phyloP scores from a whole-genome alignment of 352 stramenopile species.

The Pythium plurisporium region DNA sequence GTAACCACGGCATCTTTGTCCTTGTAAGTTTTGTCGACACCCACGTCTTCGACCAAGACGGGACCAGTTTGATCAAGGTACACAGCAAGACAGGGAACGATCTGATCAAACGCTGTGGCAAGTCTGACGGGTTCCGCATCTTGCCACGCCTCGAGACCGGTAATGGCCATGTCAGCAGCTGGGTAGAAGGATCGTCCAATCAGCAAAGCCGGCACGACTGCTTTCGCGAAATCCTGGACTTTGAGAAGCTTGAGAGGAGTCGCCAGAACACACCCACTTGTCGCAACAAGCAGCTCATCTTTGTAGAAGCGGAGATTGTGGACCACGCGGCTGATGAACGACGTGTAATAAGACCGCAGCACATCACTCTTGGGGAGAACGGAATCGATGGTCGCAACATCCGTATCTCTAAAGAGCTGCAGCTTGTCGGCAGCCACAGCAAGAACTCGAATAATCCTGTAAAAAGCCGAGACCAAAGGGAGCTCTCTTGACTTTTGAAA shows the following conservation, averaged over 20 bases:
- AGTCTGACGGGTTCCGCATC: slow-evolving; percentile 23
- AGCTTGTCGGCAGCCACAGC: not conserved
- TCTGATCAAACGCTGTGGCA: slow-evolving; percentile 26
- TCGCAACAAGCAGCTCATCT: slow-evolving; percentile 67
- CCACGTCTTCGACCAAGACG: not conserved
- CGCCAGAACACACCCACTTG: slow-evolving; percentile 51
- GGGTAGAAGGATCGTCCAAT: slow-evolving; percentile 63
- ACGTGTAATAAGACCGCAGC: slow-evolving; percentile 26
- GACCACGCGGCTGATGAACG: slow-evolving; percentile 45
- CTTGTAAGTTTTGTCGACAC: not conserved
- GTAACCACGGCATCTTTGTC: slow-evolving; percentile 12
- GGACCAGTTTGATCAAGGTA: slow-evolving; percentile 50
- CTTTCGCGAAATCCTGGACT: slow-evolving; percentile 26
- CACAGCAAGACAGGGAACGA: slow-evolving; percentile 41
- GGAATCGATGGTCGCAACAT: not conserved
- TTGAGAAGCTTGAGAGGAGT: slow-evolving; percentile 39
- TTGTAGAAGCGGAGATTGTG: slow-evolving; percentile 65
- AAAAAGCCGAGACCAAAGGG: slow-evolving; percentile 30
- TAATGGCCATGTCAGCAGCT: slow-evolving; percentile 51
- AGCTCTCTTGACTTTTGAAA: slow-evolving; percentile 19
- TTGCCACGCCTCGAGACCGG: slow-evolving; percentile 57
- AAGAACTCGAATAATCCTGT: slow-evolving; percentile 22
- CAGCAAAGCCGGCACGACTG: slow-evolving; percentile 44
- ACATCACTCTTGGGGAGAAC: not conserved
- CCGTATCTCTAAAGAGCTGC: slow-evolving; percentile 4